Evolutionary conservation across 1,139 yeast genomes (phyloP).

Genomic region (Wickerhamiella pararugosa): DNA sequence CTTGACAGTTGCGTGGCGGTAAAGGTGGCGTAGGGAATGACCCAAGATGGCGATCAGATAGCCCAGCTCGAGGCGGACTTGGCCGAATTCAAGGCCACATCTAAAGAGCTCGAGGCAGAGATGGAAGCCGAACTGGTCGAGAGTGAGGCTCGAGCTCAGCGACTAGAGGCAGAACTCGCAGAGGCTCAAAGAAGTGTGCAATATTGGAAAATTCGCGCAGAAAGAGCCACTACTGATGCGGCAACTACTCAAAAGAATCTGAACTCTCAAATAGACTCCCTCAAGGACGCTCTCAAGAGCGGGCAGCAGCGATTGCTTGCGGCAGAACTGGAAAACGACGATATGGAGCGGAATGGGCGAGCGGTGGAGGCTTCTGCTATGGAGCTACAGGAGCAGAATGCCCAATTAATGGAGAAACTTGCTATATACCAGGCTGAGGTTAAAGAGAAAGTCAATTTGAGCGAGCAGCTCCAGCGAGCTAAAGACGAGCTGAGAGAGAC

Average conservation of each 20-base stretch:
- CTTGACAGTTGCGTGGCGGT: too few species aligned
- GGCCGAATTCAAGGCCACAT: conserved; percentile 25
- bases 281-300: conserved; percentile 19
- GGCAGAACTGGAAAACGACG: conserved; percentile 27
- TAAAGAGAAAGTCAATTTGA: conserved; percentile 16
- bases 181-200: conserved; percentile 17
- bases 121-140: conserved; percentile 25
- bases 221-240: conserved; percentile 17
- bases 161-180: conserved; percentile 17
- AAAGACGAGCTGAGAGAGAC: conserved; percentile 25
- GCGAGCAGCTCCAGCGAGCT: conserved; percentile 23
- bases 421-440: conserved; percentile 25
- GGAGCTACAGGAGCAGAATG: conserved; percentile 22
- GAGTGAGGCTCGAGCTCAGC: conserved; percentile 20
- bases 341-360: conserved; percentile 25
- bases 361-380: conserved; percentile 22
- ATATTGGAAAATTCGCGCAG: conserved; percentile 1
- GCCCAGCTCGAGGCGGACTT: conserved; percentile 23
- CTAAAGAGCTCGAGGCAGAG: conserved; percentile 25
- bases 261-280: conserved; percentile 19
- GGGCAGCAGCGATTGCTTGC: conserved; percentile 23
- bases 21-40: too few species aligned
- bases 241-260: conserved; percentile 19
- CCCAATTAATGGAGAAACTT: conserved; percentile 21
- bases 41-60: too few species aligned